Base-by-base conservation (phyloP, 2,329 filamentous ascomycete genomes). In the Emergomyces orientalis region DNA sequence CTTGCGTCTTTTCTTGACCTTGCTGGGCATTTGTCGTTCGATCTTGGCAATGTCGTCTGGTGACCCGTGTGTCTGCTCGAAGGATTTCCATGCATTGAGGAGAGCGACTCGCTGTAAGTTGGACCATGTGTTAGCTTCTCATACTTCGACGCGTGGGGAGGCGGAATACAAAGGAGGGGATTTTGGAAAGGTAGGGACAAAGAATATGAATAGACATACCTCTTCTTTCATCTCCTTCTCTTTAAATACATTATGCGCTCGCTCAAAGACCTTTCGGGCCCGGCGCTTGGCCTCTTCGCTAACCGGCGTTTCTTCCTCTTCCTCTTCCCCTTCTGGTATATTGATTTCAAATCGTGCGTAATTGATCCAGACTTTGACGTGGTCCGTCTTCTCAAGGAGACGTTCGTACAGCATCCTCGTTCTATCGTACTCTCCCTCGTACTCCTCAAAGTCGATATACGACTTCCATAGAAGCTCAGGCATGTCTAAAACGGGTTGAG, bases 311-410 rank as follows among this genome's bases (percentile, higher is more conserved):
- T 82, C 83, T 55, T 83, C 82, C 77, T 87, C 78, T 25, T 83
- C 86, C 51, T 88, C 84, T 60, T 84, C 81, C 14, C 80, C 84
- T 63, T 96, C 91, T 54, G 91, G 91, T 0, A 96, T 87, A 74
- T 94, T 93, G 79, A 97, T 90, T 77, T 99, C 94, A 72, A 99
- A 97, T 75, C 95, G 90, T n/a, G 94, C 94, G 77, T 93, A 99
- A 75, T 90, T 93, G 76, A 94, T 96, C 94, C 94, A 99, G 64
- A 99, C 94, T 81, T 97, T 99, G 81, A 97, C 91, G 73, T 99
- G 94, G 71, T 94, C 88, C n/a, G 94, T 96, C 85, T 95, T 97
- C 71, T 90, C 82, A 52, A 99, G 83, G 14, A 99, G 82, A 8
- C 93, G 86, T 79, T 97, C 93, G 77, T 97, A 99, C 54, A 99